phyloP scores from a whole-genome alignment of 345 rosid species.

The Eucalyptus lansdowneana region DNA sequence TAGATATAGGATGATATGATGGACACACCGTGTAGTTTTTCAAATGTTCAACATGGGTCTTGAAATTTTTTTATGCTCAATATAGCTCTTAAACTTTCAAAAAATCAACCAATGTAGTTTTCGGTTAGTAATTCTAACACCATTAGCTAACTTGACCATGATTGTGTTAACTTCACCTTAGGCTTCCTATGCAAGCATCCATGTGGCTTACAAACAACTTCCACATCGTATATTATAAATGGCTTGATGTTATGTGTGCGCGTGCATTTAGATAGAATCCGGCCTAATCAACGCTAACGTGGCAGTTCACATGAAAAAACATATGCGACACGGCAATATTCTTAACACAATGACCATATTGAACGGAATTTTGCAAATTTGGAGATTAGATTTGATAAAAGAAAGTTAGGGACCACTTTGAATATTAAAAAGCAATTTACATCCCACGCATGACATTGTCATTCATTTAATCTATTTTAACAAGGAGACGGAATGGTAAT shows the following conservation, averaged over 20 bases:
- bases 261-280: no score
- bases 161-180: no score
- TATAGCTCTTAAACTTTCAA: not conserved
- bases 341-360: not conserved
- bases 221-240: not conserved
- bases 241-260: no score
- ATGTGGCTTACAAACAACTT: not conserved
- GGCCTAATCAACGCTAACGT: fast-evolving
- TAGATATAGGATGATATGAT: not conserved
- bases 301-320: not conserved
- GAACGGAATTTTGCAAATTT: not conserved
- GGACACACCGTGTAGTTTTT: not conserved
- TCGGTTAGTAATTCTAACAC: not conserved
- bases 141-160: not conserved
- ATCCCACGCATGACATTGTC: not conserved
- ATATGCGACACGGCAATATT: fast-evolving
- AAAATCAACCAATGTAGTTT: not conserved
- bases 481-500: not conserved
- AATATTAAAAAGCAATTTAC: not conserved
- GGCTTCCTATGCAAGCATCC: not conserved
- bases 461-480: no score
- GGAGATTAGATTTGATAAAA: not conserved
- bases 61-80: not conserved
- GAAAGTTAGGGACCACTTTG: not conserved
- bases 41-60: not conserved